A percentile compares a stretch with the other conserved stretches of the same genome.
These are phyloP conservation scores for Fonsecaea multimorphosa DNA, from an alignment of 2,329 filamentous ascomycete species.

Conservation along the genomic window DNA sequence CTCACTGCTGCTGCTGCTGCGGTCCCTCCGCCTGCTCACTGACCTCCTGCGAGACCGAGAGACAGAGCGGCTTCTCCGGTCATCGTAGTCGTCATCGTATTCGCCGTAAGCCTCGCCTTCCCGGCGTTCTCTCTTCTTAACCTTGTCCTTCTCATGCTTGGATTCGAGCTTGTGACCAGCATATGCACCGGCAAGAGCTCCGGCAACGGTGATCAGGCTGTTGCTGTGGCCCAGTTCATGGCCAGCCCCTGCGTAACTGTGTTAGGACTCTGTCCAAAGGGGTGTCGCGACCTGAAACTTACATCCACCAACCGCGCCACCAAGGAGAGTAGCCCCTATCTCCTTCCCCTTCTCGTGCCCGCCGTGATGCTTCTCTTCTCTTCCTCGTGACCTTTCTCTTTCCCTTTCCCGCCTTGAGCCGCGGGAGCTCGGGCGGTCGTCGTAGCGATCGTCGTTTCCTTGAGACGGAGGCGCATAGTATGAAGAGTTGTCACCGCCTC, in stretches of 20 bases:
- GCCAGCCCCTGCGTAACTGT: conserved; percentile 29
- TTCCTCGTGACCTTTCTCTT: conserved; percentile 22
- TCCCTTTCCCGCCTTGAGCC: conserved; percentile 27
- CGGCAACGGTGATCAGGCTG: conserved; percentile 28
- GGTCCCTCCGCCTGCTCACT: conserved; percentile 24
- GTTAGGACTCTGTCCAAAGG: not conserved
- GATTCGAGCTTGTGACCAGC: conserved; percentile 37
- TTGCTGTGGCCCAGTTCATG: conserved; percentile 36
- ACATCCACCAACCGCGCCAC: conserved; percentile 47
- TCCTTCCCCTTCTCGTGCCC: conserved; percentile 45
- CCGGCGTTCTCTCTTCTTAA: conserved; percentile 27
- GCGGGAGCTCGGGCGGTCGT: conserved; percentile 29
- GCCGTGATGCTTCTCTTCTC: conserved; percentile 32
- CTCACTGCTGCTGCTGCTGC: conserved; percentile 29
- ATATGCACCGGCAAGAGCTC: conserved; percentile 34
- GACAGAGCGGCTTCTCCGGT: conserved; percentile 23
- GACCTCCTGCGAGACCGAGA: conserved; percentile 27
- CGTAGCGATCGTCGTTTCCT: conserved; percentile 20
- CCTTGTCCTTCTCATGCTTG: conserved; percentile 37
- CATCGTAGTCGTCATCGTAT: conserved; percentile 24
- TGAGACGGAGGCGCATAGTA: conserved; percentile 29
- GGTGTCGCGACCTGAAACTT: conserved; percentile 8
- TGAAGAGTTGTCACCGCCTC: conserved; percentile 24
- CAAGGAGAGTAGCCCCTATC: conserved; percentile 47
- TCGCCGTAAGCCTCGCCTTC: conserved; percentile 23